Conservation (phyloP, 192 early-diverging fungal genomes). For the Gaertneriomyces sp. region DNA sequence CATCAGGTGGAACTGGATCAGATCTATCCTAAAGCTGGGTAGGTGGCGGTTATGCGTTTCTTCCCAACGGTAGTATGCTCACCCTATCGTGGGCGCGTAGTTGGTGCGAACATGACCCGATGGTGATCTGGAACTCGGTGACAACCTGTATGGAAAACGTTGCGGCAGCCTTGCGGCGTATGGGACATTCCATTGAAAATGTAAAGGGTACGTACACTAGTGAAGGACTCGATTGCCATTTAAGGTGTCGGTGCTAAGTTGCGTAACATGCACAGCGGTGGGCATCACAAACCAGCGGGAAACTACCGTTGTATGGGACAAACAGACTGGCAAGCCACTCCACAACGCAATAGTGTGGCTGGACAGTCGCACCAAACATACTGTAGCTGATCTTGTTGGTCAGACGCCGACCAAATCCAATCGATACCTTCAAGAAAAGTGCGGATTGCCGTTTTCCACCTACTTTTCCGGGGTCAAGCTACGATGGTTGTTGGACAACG, state of each 20-base stretch:
- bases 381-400: slow-evolving; percentile 60
- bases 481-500: slow-evolving; percentile 87
- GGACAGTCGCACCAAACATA: slow-evolving; percentile 75
- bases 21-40: slow-evolving; percentile 21
- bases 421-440: slow-evolving; percentile 40
- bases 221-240: not conserved
- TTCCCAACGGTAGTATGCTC: not conserved
- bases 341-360: slow-evolving; percentile 91
- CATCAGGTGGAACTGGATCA: slow-evolving; percentile 65
- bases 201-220: slow-evolving; percentile 30
- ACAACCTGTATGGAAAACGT: slow-evolving; percentile 65
- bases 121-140: slow-evolving; percentile 67
- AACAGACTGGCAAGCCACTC: slow-evolving; percentile 68
- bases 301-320: slow-evolving; percentile 89
- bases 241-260: not conserved
- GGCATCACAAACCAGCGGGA: slow-evolving; percentile 96
- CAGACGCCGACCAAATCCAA: slow-evolving; percentile 49
- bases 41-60: not conserved
- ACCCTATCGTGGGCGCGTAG: not conserved
- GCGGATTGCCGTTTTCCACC: slow-evolving; percentile 85
- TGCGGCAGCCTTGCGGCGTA: slow-evolving; percentile 56
- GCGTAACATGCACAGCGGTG: slow-evolving; percentile 33
- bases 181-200: slow-evolving; percentile 49
- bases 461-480: slow-evolving; percentile 93
- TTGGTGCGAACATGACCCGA: slow-evolving; percentile 89